Conservation (phyloP, 306 rosid species). For the Vigna trinervia region DNA sequence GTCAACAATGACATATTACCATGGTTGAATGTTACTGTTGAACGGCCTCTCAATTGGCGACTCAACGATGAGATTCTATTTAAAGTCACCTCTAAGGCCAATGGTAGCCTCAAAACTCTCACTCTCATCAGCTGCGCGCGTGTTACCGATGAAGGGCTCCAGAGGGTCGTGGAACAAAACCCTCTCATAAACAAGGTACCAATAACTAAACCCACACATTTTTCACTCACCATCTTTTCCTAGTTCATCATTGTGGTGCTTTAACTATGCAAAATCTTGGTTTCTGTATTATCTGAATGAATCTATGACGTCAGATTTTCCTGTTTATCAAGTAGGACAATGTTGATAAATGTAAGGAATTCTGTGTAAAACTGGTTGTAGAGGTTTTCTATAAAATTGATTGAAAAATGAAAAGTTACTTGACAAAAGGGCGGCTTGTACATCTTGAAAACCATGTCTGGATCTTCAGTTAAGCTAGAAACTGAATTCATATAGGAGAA, state of each 20-base stretch:
- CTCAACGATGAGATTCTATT: conserved; percentile 56
- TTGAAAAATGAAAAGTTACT: background rate
- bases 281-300: conserved; percentile 4
- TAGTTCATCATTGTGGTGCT: background rate
- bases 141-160: conserved; percentile 76
- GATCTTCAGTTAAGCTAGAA: background rate
- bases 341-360: background rate
- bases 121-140: conserved; percentile 62
- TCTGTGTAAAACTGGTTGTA: conserved; percentile 2
- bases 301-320: conserved; percentile 10
- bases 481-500: background rate
- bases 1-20: conserved; percentile 65
- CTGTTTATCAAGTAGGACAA: background rate
- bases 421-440: conserved; percentile 10
- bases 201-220: conserved; percentile 23
- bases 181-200: conserved; percentile 70
- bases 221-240: background rate
- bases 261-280: background rate
- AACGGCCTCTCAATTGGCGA: conserved; percentile 60
- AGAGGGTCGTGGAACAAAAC: conserved; percentile 57
- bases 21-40: conserved; percentile 67
- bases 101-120: conserved; percentile 64
- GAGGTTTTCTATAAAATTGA: background rate
- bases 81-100: conserved; percentile 64
- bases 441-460: conserved; percentile 19